A percentile compares a stretch with the other conserved stretches of the same genome.
These are phyloP conservation scores for Pestalotiopsis fici DNA, from an alignment of 2,329 filamentous ascomycete species.

Conservation along the genomic window DNA sequence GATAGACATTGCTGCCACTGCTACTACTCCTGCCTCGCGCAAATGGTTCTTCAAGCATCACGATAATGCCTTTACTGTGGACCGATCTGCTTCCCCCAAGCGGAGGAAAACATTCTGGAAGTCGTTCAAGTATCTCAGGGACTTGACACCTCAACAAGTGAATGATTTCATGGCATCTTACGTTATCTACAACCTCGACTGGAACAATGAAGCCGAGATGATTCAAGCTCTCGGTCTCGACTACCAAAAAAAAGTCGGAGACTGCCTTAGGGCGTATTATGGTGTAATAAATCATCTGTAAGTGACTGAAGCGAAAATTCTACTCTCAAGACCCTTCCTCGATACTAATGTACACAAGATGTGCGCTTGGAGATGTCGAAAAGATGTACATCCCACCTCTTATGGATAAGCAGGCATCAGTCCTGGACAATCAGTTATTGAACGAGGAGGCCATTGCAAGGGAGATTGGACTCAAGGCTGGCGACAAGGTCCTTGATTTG, in stretches of 20 bases:
- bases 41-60: conserved; percentile 14
- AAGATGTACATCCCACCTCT: conserved; percentile 60
- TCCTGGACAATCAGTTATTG: conserved; percentile 53
- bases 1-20: conserved; percentile 10
- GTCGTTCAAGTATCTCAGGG: conserved; percentile 49
- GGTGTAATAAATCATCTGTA: conserved; percentile 55
- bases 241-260: conserved; percentile 51
- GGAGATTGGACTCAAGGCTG: conserved; percentile 44
- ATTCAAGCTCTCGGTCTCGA: conserved; percentile 45
- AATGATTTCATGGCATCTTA: conserved; percentile 59
- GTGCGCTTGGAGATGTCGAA: conserved; percentile 55
- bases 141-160: conserved; percentile 50
- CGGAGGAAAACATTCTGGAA: conserved; percentile 50
- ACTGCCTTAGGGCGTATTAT: conserved; percentile 53
- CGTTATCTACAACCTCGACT: conserved; percentile 57
- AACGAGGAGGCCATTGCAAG: conserved; percentile 52
- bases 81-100: conserved; percentile 47
- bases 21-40: conserved; percentile 13
- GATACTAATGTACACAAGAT: conserved; percentile 4
- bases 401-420: conserved; percentile 50
- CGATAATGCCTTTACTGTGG: conserved; percentile 25
- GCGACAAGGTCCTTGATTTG: conserved; percentile 50
- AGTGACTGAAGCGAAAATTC: background rate
- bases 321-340: background rate
- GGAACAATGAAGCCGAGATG: conserved; percentile 52